Evolutionary conservation across 164 flowering plant genomes (phyloP), one percentile per base, ranked within the genome.

Genomic region (Chimonanthus praecox): DNA sequence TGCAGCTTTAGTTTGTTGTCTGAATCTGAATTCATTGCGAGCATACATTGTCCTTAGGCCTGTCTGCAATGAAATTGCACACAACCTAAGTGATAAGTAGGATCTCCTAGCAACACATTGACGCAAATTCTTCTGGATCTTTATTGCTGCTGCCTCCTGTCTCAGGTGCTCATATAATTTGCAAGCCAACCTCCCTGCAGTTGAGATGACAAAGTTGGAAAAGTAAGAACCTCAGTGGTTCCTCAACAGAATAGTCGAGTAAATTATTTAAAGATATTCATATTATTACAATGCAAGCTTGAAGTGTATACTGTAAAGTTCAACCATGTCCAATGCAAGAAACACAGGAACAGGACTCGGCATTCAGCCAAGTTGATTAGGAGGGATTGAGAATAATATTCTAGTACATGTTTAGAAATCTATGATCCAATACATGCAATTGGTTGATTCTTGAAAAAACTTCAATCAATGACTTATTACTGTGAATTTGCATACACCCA

Each of bases 41-140:
- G 91, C 92, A 71, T 85, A 83, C 90, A 88, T 85, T 78, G 85
- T 86, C 46, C 97, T 82, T 67, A 90, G 69, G 62, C 91, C 88
- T 10, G 86, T 83, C 82, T 96, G 99, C 82, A 92, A 70, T 63
- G 83, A 75, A 45, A 90, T 65, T 49, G 82, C 92, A 11, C 91
- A 83, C 13, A 73, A 70, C 58, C 77, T 76, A 15, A 86, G 70
- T 44, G 54, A 64, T 5, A 43, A 68, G 68, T 88, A 93, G 11
- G 77, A 65, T 72, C 73, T 89, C 78, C 84, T 86, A 3, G 88
- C 78, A 10, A 80, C 64, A 71, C 78, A 79, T 78, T 88, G 72
- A 68, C 94, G 92, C 48, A 77, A 72, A 73, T 80, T 79, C 72
- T 84, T 94, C 82, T 96, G 98, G 73, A 96, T 86, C 81, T 82